phyloP scores from a whole-genome alignment of 2,329 filamentous ascomycete species.

The Aureobasidium sp. region DNA sequence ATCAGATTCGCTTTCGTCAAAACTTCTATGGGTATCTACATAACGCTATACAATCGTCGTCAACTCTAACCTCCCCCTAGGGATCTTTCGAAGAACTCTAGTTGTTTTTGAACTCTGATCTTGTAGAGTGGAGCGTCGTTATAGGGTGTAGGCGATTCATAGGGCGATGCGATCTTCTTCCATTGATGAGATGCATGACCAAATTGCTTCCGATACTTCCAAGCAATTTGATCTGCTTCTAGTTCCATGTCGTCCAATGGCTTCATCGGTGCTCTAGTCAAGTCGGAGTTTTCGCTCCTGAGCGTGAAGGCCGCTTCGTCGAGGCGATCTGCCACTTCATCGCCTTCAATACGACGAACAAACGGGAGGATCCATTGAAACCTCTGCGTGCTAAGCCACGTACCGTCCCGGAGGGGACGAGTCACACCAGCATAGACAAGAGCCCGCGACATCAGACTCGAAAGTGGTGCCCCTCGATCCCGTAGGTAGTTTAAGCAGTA shows the following conservation, averaged over 20 bases:
- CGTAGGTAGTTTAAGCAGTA: constrained; percentile 39
- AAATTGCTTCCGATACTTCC: constrained; percentile 2
- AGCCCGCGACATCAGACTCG: constrained; percentile 37
- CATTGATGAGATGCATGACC: neutral
- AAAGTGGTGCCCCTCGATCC: constrained; percentile 34
- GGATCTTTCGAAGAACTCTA: no score
- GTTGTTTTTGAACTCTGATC: no score
- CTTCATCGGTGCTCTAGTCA: neutral
- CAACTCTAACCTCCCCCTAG: neutral
- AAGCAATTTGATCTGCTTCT: neutral
- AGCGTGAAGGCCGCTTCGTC: constrained; percentile 18
- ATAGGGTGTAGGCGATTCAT: neutral
- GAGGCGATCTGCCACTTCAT: constrained; percentile 29
- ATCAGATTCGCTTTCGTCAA: neutral
- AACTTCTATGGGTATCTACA: neutral
- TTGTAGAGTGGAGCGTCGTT: neutral
- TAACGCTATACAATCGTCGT: no score
- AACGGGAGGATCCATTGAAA: constrained; percentile 37
- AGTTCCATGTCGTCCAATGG: neutral
- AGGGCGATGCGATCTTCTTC: neutral
- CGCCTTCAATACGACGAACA: constrained; percentile 36
- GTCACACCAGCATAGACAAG: constrained; percentile 42
- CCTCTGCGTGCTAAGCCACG: constrained; percentile 26
- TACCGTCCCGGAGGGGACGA: constrained; percentile 32
- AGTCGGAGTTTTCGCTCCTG: neutral